Evolutionary conservation across 2,329 filamentous ascomycete genomes (phyloP), one percentile per base, ranked within the genome.

Genomic region (Albifimbria verrucaria): DNA sequence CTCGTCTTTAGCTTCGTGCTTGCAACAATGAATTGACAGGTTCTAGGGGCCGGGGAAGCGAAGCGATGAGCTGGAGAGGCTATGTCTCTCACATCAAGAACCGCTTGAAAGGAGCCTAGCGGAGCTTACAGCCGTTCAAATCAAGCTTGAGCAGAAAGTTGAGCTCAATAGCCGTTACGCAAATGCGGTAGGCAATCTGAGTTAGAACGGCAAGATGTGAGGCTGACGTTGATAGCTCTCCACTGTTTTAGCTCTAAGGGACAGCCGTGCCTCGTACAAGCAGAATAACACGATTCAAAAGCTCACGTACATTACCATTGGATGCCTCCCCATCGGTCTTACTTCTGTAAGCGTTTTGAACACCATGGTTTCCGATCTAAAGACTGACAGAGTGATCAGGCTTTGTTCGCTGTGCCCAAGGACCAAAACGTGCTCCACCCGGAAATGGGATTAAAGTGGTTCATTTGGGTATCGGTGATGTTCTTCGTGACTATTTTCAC

Each of bases 231-330:
- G n/a, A 45, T 21, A 45, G 43, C 43, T 45, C 7, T 45, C 43
- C 20, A 23, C 43, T 12, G n/a, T 45, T 5, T 22, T 45, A 7
- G 43, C 43, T 18, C 21, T 45, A 7, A 45, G 20, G n/a, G 43
- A 45, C 20, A 45, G 43, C 24, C 43, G 43, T 21, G 43, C 10
- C 7, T 21, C 43, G 20, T 45, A 22, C 21, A 45, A 7, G 7
- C 43, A 45, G n/a, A 45, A 45, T 21, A 45, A 45, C 43, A 21
- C 43, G 43, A 45, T 45, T 23, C 43, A 45, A 22, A 45, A 45
- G 43, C 43, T 45, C 18, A 45, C 43, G 10, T 45, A 45, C 43
- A 45, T 45, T 21, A 45, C 43, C 43, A 45, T 45, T 21, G 43
- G 43, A 7, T 45, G 43, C n/a, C 43, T 45, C n/a, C 43, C 43